Conservation (phyloP, 78 protist genomes). For the Anaeramoeba flamelloides region DNA sequence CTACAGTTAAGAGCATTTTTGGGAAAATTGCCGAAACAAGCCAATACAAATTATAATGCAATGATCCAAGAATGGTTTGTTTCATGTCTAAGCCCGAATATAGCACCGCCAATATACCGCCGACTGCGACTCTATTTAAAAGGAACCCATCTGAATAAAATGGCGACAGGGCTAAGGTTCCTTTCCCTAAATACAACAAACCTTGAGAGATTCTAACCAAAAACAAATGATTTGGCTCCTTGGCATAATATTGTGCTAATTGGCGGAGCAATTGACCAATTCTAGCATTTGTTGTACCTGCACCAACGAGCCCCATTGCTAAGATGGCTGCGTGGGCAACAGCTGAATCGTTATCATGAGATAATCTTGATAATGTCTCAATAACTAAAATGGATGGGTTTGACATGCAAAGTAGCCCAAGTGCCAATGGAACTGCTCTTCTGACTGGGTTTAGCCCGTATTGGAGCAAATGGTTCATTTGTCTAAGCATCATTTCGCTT, state of each 20-base stretch:
- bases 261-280: conserved; percentile 66
- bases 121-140: conserved; percentile 47
- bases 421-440: conserved; percentile 79
- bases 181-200: conserved; percentile 85
- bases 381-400: conserved; percentile 41
- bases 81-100: no score
- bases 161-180: conserved; percentile 67
- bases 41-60: conserved; percentile 66
- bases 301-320: conserved; percentile 58
- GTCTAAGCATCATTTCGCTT: conserved; percentile 70
- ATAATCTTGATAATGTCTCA: conserved; percentile 52
- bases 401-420: conserved; percentile 62
- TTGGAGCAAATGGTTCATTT: conserved; percentile 66
- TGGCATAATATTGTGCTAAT: conserved; percentile 58
- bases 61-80: conserved; percentile 41
- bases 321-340: no score
- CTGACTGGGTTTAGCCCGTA: conserved; percentile 10
- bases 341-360: conserved; percentile 73
- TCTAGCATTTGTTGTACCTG: conserved; percentile 90
- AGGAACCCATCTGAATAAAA: conserved; percentile 59
- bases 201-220: conserved; percentile 43
- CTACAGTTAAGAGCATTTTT: conserved; percentile 8
- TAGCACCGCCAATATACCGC: no score
- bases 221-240: conserved; percentile 21
- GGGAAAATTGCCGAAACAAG: conserved; percentile 62